These are phyloP conservation scores for Phlebiopsis gigantea DNA, from an alignment of 768 basidiomycete species.

Conservation along the genomic window DNA sequence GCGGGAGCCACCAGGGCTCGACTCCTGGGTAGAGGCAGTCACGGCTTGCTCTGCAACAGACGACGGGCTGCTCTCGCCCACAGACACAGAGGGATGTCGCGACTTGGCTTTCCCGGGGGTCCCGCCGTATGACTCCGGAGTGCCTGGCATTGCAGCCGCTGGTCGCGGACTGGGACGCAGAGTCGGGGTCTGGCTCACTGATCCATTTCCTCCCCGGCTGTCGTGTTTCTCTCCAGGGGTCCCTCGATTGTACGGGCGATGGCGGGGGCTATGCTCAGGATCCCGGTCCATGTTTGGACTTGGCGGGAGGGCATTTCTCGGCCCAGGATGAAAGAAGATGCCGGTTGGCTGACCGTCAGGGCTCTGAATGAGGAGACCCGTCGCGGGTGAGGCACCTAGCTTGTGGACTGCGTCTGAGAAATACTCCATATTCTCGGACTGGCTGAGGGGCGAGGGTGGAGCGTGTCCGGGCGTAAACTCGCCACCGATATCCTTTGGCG, in stretches of 20 bases:
- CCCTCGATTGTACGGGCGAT: not conserved
- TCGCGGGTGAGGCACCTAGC: constrained; percentile 71
- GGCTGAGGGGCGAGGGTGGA: constrained; percentile 68
- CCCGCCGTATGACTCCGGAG: not conserved
- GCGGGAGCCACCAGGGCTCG: not conserved
- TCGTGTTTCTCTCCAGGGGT: not conserved
- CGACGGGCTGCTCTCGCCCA: constrained; percentile 5
- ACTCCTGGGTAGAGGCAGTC: not conserved
- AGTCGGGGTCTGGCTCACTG: not conserved
- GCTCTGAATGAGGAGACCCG: constrained; percentile 86
- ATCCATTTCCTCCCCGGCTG: not conserved
- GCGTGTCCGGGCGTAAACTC: constrained; percentile 33
- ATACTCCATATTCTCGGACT: constrained; percentile 72
- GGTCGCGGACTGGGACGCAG: not conserved
- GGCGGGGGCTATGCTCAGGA: constrained; percentile 24
- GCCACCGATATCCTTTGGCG: constrained; percentile 38
- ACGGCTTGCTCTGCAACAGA: constrained; percentile 1
- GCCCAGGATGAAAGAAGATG: constrained; percentile 88
- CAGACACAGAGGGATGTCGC: constrained; percentile 6
- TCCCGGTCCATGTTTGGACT: constrained; percentile 39
- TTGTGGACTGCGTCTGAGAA: constrained; percentile 62
- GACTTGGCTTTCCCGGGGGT: constrained; percentile 11
- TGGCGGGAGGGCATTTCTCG: constrained; percentile 10
- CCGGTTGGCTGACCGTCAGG: constrained; percentile 94
- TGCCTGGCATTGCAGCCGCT: not conserved